Conservation (phyloP, 1,139 yeast genomes). For the Nakaseomyces nivariensis region DNA sequence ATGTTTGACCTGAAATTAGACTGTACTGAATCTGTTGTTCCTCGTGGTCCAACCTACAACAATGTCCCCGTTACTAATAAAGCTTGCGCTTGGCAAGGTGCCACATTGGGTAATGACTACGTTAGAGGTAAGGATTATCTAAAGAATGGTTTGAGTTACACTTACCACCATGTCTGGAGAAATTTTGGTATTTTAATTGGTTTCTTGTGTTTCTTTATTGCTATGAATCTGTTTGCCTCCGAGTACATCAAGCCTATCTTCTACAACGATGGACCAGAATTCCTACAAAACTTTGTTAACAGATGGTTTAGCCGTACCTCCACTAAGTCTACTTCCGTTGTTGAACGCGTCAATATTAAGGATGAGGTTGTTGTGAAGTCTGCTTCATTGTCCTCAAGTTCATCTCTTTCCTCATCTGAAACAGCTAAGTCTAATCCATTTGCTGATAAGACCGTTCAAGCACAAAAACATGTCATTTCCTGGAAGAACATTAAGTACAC, state of each 20-base stretch:
- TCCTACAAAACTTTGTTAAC: slow-evolving; percentile 5
- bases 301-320: neutral
- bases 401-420: slow-evolving; percentile 9
- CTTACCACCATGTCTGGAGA: slow-evolving; percentile 36
- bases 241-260: slow-evolving; percentile 29
- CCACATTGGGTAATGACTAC: slow-evolving; percentile 21
- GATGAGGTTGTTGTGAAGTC: slow-evolving; percentile 3
- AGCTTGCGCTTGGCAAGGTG: slow-evolving; percentile 34
- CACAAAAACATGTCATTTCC: slow-evolving; percentile 34
- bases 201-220: slow-evolving; percentile 29
- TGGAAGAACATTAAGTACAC: slow-evolving; percentile 39
- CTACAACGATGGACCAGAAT: slow-evolving; percentile 17
- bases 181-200: slow-evolving; percentile 36
- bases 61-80: slow-evolving; percentile 29
- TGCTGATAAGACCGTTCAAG: slow-evolving; percentile 32
- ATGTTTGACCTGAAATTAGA: slow-evolving; percentile 31
- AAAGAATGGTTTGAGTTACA: slow-evolving; percentile 28
- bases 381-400: slow-evolving; percentile 7
- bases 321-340: neutral
- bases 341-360: neutral
- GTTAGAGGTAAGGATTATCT: slow-evolving; percentile 31
- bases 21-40: slow-evolving; percentile 34
- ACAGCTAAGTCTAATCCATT: slow-evolving; percentile 31
- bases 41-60: slow-evolving; percentile 34
- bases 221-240: slow-evolving; percentile 26